phyloP scores from a whole-genome alignment of 2,329 filamentous ascomycete genomes.

The Ophiosphaerella herpotricha region DNA sequence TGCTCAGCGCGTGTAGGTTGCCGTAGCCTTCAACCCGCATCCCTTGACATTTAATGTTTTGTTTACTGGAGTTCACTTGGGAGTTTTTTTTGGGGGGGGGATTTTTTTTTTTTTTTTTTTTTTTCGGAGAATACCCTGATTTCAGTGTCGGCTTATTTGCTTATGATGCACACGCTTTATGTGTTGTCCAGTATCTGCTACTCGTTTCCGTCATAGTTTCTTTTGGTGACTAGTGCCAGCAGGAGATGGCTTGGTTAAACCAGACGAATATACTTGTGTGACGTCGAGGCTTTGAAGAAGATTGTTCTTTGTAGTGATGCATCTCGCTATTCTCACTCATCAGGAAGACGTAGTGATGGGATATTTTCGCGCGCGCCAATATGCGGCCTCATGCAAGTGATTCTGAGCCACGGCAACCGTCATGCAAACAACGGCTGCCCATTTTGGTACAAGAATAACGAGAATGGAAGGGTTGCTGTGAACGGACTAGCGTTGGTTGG shows the following conservation, averaged over 20 bases:
- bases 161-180: too few relatives aligned
- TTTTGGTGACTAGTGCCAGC: conserved; percentile 2
- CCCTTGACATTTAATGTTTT: not conserved
- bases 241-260: conserved; percentile 1
- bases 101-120: too few relatives aligned
- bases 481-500: not conserved
- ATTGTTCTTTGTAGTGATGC: not conserved
- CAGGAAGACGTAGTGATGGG: not conserved
- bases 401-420: not conserved
- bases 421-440: not conserved
- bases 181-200: too few relatives aligned
- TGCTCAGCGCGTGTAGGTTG: not conserved
- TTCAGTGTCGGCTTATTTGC: conserved; percentile 6
- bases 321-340: too few relatives aligned
- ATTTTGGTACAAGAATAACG: not conserved
- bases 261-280: not conserved
- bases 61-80: conserved; percentile 10
- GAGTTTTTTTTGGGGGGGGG: too few relatives aligned
- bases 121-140: conserved; percentile 24
- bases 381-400: not conserved
- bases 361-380: conserved; percentile 1
- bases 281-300: not conserved
- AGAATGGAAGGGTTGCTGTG: not conserved
- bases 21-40: not conserved
- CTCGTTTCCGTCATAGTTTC: too few relatives aligned